phyloP scores from a whole-genome alignment of 768 basidiomycete species.

The Macrolepiota dolichaula region DNA sequence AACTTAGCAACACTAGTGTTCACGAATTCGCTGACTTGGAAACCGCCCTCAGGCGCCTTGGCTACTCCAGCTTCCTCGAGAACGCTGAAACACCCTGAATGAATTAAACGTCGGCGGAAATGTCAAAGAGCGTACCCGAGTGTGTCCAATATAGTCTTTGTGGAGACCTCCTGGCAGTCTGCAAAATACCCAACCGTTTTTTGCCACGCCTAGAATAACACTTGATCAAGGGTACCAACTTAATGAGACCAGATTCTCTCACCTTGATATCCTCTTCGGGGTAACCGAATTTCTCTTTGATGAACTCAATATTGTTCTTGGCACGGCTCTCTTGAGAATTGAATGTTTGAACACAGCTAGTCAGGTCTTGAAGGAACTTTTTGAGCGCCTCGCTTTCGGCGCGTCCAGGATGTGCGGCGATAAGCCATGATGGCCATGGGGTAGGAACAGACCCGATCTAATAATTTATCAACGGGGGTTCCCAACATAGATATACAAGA shows the following conservation, averaged over 20 bases:
- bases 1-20: neutral
- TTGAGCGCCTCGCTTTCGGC: constrained; percentile 46
- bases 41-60: constrained; percentile 13
- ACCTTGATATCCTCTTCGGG: constrained; percentile 79
- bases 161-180: constrained; percentile 61
- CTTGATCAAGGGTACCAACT: neutral
- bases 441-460: constrained; percentile 86
- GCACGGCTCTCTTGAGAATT: constrained; percentile 53
- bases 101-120: neutral
- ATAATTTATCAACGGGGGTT: neutral
- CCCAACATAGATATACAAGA: neutral
- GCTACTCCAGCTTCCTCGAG: constrained; percentile 13
- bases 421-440: constrained; percentile 97
- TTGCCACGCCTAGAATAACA: constrained; percentile 67
- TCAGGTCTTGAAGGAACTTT: constrained; percentile 62
- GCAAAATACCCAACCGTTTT: constrained; percentile 72
- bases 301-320: constrained; percentile 66
- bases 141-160: constrained; percentile 63
- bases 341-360: constrained; percentile 65
- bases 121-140: constrained; percentile 46
- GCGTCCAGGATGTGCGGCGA: constrained; percentile 76
- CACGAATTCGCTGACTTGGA: constrained; percentile 11
- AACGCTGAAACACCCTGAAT: neutral
- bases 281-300: constrained; percentile 78
- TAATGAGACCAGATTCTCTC: neutral